These are phyloP conservation scores for Violaceomyces palustris DNA, from an alignment of 1,284 basidiomycete genomes.

Conservation along the genomic window DNA sequence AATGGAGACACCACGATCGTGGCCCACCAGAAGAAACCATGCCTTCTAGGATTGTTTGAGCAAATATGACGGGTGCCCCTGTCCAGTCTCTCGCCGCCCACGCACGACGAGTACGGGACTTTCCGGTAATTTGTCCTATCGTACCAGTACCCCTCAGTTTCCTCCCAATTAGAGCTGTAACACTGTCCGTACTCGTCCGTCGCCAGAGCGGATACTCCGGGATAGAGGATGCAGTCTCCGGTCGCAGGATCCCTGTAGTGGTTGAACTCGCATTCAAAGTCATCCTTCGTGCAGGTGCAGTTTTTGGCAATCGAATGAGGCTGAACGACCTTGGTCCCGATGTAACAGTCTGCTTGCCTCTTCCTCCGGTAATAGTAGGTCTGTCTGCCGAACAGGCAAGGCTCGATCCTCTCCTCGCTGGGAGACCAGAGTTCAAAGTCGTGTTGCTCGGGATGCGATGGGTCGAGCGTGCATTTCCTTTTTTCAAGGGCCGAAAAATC, in stretches of 20 bases:
- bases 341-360: conserved; percentile 44
- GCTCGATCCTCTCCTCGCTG: conserved; percentile 42
- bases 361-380: conserved; percentile 49
- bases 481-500: conserved; percentile 71
- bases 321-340: conserved; percentile 41
- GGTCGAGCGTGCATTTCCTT: conserved; percentile 41
- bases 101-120: conserved; percentile 44
- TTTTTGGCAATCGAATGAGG: conserved; percentile 28
- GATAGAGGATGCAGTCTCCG: conserved; percentile 41
- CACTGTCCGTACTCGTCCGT: conserved; percentile 38
- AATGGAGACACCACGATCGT: conserved; percentile 37
- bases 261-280: conserved; percentile 53
- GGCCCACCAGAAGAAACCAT: conserved; percentile 48
- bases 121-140: conserved; percentile 46
- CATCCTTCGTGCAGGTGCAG: conserved; percentile 43
- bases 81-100: conserved; percentile 41
- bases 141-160: conserved; percentile 48
- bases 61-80: conserved; percentile 41
- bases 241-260: conserved; percentile 36
- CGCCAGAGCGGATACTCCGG: conserved; percentile 19
- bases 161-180: conserved; percentile 16
- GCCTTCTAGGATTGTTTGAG: conserved; percentile 18
- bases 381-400: conserved; percentile 48
- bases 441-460: conserved; percentile 23
- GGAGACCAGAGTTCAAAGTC: conserved; percentile 53